phyloP scores from a whole-genome alignment of 495 filamentous ascomycete species.

The Aspergillus sclerotioniger region DNA sequence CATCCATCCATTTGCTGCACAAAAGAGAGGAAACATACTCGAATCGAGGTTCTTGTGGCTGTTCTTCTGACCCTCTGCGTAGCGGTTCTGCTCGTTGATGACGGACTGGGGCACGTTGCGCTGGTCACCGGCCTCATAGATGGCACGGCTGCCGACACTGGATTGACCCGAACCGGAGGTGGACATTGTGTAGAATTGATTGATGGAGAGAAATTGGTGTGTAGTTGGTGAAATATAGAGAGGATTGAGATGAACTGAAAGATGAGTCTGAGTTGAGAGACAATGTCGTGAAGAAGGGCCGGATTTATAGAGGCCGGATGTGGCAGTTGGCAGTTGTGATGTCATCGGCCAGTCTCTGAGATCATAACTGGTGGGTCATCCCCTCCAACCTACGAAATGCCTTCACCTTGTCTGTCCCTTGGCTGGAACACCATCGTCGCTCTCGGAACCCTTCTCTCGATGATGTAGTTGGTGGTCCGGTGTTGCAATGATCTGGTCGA shows the following conservation, averaged over 20 bases:
- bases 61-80: conserved; percentile 63
- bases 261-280: neutral
- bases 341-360: conserved; percentile 38
- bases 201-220: neutral
- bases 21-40: conserved; percentile 44
- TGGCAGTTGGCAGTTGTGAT: conserved; percentile 24
- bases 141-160: conserved; percentile 44
- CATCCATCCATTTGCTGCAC: neutral
- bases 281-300: neutral
- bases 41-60: conserved; percentile 70
- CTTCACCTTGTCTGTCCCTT: neutral
- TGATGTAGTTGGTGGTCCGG: neutral
- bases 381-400: conserved; percentile 4
- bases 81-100: conserved; percentile 51
- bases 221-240: neutral
- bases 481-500: neutral
- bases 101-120: conserved; percentile 60
- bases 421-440: neutral
- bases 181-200: neutral
- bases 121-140: conserved; percentile 73
- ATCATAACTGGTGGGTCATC: conserved; percentile 32
- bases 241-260: neutral
- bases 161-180: no score
- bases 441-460: neutral
- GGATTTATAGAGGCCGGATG: neutral